These are phyloP conservation scores for Ophiocordyceps australis DNA, from an alignment of 2,329 filamentous ascomycete genomes.

Conservation along the genomic window DNA sequence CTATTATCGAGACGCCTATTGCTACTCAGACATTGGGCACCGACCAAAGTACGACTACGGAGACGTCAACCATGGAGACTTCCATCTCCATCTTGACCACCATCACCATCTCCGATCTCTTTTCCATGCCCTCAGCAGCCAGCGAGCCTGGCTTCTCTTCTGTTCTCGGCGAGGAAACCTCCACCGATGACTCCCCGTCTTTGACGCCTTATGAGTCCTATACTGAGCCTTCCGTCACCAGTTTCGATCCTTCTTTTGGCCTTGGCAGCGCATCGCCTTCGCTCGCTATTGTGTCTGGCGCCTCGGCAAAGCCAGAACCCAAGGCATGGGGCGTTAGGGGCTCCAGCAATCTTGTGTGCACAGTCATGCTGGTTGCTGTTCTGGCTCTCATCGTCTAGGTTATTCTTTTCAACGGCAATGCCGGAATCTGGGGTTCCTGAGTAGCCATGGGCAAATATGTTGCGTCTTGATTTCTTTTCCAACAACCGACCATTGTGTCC, in stretches of 20 bases:
- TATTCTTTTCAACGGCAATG: too few species aligned
- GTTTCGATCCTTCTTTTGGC: too few species aligned
- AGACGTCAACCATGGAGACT: constrained; percentile 5
- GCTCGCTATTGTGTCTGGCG: constrained; percentile 13
- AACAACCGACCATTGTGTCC: too few species aligned
- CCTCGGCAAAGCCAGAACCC: constrained; percentile 13
- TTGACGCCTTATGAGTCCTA: too few species aligned
- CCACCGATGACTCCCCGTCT: constrained; percentile 5
- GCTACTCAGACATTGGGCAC: too few species aligned
- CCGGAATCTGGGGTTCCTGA: too few species aligned
- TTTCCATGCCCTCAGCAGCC: neutral
- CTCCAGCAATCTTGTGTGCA: constrained; percentile 14
- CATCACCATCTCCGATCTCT: constrained; percentile 8
- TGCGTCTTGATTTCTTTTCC: too few species aligned
- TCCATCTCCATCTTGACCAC: constrained; percentile 10
- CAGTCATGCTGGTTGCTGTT: constrained; percentile 18
- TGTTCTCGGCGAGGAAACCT: constrained; percentile 9
- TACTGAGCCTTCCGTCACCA: too few species aligned
- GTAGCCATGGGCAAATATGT: too few species aligned
- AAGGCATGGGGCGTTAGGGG: constrained; percentile 11
- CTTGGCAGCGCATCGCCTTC: constrained; percentile 5
- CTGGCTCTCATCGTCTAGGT: too few species aligned
- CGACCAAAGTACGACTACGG: too few species aligned
- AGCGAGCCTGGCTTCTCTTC: constrained; percentile 3
- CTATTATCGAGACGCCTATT: constrained; percentile 6